Evolutionary conservation across 371 early-diverging fungal species (phyloP).

Genomic region (Circinella umbellata): DNA sequence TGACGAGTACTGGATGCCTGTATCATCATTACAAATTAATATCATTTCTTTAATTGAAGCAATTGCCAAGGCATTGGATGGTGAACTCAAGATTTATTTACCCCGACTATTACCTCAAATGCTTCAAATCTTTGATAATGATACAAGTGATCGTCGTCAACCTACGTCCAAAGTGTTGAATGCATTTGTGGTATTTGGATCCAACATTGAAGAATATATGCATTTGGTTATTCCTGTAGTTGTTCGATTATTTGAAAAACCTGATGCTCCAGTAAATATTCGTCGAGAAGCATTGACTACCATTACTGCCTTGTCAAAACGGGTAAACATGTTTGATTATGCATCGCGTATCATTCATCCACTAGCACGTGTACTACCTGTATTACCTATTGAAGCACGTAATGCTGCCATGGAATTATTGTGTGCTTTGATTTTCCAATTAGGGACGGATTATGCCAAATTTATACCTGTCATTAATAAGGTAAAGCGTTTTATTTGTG

Average conservation of each 20-base stretch:
- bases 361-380: slow-evolving; percentile 77
- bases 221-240: slow-evolving; percentile 92
- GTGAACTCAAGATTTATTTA: slow-evolving; percentile 86
- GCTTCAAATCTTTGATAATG: slow-evolving; percentile 81
- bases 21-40: slow-evolving; percentile 76
- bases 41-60: slow-evolving; percentile 85
- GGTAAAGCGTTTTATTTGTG: slow-evolving; percentile 37
- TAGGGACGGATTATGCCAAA: slow-evolving; percentile 87
- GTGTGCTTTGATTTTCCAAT: slow-evolving; percentile 83
- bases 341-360: slow-evolving; percentile 93
- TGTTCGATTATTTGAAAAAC: slow-evolving; percentile 80
- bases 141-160: slow-evolving; percentile 71
- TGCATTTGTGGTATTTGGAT: slow-evolving; percentile 84
- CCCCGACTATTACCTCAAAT: slow-evolving; percentile 70
- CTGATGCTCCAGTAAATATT: slow-evolving; percentile 68
- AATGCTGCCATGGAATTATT: slow-evolving; percentile 82
- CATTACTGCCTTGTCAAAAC: slow-evolving; percentile 79
- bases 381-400: slow-evolving; percentile 65
- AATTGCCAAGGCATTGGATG: slow-evolving; percentile 86
- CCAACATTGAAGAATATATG: slow-evolving; percentile 93
- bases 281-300: slow-evolving; percentile 79
- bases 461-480: slow-evolving; percentile 91
- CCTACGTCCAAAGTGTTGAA: slow-evolving; percentile 84
- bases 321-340: slow-evolving; percentile 88
- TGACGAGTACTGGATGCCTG: slow-evolving; percentile 81